Evolutionary conservation across 495 filamentous ascomycete species (phyloP), one percentile per base, ranked within the genome.

Genomic region (Hypoxylon subgilvum): DNA sequence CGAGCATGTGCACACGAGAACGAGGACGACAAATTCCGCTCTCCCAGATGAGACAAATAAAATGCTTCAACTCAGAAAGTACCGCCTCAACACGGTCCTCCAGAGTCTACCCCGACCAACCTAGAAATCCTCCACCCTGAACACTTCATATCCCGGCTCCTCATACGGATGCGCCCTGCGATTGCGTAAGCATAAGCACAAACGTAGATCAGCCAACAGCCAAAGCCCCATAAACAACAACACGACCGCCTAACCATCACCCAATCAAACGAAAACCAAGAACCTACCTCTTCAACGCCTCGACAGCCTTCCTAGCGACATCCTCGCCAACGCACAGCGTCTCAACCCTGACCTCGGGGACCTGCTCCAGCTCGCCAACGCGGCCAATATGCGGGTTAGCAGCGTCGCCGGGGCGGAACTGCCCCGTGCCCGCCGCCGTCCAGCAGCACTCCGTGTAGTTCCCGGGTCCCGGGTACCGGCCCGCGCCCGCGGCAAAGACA

Each of bases 101-200:
- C n/a, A n/a, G n/a, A n/a, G n/a, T n/a, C n/a, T n/a, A n/a, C 38
- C 25, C 32, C 13, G 5, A 49, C 21, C 30, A 17, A 17, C 6
- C 75, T 70, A 89, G 57, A 89, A 81, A 74, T 88, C 80, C 71
- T 92, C 87, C 64, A 91, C 66, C 69, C 81, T 87, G 71, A 82
- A 86, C 18, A 91, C 88, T 55, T 87, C 82, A 77, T 92, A 92
- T 1, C 84, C 80, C 10, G 83, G 81, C 66, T 88, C 86, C 65
- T 92, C 89, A 65, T 92, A 92, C 18, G 89, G 90, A 81, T 92
- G 89, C 17, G 84, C 81, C 62, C 85, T 85, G 59, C n/a, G n/a
- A n/a, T 23, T 16, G 10, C 44, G 48, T 22, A 12, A 32, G 52
- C 39, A 47, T 66, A 16, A 60, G 36, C 23, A 52, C 12, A 38